Evolutionary conservation across 441 rosid genomes (phyloP), one percentile per base, ranked within the genome.

Genomic region (Viola pubescens): DNA sequence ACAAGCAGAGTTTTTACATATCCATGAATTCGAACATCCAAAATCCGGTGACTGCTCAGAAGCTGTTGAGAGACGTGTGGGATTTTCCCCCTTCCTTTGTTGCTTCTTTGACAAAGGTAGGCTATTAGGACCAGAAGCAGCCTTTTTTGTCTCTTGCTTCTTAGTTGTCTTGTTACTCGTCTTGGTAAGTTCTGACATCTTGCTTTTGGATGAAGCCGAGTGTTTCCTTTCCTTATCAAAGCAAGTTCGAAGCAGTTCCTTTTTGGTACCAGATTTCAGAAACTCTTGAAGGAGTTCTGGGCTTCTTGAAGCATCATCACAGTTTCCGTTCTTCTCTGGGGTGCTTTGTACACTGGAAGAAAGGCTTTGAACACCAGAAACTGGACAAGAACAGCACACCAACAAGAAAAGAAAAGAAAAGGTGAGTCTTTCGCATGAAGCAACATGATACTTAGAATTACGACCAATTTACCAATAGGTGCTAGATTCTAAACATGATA

Each of bases 1-100:
- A 53, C 99, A 94, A 19, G 99, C 94, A 56, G 89, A 84, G 62
- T 94, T 94, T 69, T 90, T 90, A 75, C 99, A 94, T 72, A 85
- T 78, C 99, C 99, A 94, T 10, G 86, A 74, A 59, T 66, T 79
- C 16, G 77, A 81, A 68, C 69, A 65, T 62, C 79, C 90, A 73
- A 72, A 74, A 63, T 77, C 88, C 9, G 78, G 69, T 63, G 82
- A 65, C 55, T 70, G 76, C 73, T 82, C 83, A 42, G 79, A 48
- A 62, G 76, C 64, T 6, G 81, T 63, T 9, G 70, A 65, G 56
- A 78, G 52, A 52, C 86, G 74, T 37, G 57, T 67, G 48, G 95
- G 95, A 55, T 77, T 82, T 61, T 83, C 89, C 63, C 86, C 91
- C 77, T 87, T 85, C 51, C 91, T 80, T 65, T 53, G 81, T 68